These are phyloP conservation scores for Neurospora sp. DNA, from an alignment of 495 filamentous ascomycete species.

Conservation along the genomic window DNA sequence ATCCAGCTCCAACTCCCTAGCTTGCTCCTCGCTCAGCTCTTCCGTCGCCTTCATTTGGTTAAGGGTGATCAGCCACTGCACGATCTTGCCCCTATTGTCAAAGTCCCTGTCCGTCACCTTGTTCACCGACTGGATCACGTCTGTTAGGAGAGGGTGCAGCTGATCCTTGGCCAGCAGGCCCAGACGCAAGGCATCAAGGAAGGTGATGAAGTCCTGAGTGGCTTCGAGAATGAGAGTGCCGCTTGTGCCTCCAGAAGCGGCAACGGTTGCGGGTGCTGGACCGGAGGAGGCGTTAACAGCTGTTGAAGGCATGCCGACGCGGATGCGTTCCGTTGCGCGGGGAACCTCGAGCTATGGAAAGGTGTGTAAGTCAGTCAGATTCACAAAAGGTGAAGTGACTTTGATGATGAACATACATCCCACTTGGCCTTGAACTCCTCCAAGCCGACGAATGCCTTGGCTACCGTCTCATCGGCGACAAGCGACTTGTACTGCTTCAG, in stretches of 20 bases:
- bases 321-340: slow-evolving; percentile 82
- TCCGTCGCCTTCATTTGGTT: slow-evolving; percentile 97
- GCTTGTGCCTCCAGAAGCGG: slow-evolving; percentile 45
- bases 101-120: slow-evolving; percentile 91
- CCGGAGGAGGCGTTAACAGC: slow-evolving; percentile 46
- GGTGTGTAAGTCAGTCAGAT: neutral
- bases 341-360: slow-evolving; percentile 74
- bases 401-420: slow-evolving; percentile 51
- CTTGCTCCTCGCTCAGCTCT: slow-evolving; percentile 78
- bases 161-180: slow-evolving; percentile 89
- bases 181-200: slow-evolving; percentile 85
- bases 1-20: slow-evolving; percentile 75
- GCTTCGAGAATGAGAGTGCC: slow-evolving; percentile 73
- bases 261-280: slow-evolving; percentile 31
- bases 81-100: slow-evolving; percentile 88
- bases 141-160: slow-evolving; percentile 82
- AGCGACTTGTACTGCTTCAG: slow-evolving; percentile 97
- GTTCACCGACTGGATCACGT: slow-evolving; percentile 93
- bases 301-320: slow-evolving; percentile 69
- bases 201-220: slow-evolving; percentile 96
- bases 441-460: slow-evolving; percentile 70
- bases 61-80: slow-evolving; percentile 93
- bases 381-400: neutral
- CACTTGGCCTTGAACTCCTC: slow-evolving; percentile 91
- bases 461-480: slow-evolving; percentile 74